phyloP scores from a whole-genome alignment of 179 eudicot species.

The Spergularia azorica region DNA sequence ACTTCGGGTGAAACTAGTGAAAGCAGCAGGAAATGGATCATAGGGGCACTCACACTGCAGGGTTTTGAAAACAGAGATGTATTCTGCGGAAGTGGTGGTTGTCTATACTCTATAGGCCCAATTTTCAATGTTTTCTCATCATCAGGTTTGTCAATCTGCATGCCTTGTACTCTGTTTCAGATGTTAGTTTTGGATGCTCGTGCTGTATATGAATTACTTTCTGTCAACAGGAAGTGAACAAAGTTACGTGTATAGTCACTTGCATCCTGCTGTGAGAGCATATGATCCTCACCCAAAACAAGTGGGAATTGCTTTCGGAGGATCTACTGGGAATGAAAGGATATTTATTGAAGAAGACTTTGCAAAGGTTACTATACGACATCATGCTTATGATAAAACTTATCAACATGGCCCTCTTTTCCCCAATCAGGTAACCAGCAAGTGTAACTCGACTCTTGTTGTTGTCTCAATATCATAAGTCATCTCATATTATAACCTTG shows the following conservation, averaged over 20 bases:
- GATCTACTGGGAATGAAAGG: conserved; percentile 72
- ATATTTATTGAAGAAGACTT: conserved; percentile 82
- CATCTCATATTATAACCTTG: not conserved
- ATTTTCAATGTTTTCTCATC: conserved; percentile 57
- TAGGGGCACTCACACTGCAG: conserved; percentile 71
- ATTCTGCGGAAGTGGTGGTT: conserved; percentile 83
- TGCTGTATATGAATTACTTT: conserved; percentile 15
- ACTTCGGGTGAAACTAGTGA: conserved; percentile 41
- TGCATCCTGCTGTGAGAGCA: conserved; percentile 64
- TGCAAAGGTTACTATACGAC: conserved; percentile 65
- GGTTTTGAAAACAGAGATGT: conserved; percentile 72
- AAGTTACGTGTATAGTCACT: conserved; percentile 81
- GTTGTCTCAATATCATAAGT: not conserved
- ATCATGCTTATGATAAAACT: conserved; percentile 86
- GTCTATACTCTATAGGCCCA: conserved; percentile 73
- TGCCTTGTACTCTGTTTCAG: not conserved
- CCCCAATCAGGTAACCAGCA: conserved; percentile 59
- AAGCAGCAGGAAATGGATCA: conserved; percentile 56
- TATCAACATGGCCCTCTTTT: conserved; percentile 79
- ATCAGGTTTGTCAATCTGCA: conserved; percentile 46
- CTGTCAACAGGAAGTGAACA: conserved; percentile 69
- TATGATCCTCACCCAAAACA: conserved; percentile 84
- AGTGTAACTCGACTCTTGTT: no score
- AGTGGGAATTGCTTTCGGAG: conserved; percentile 84
- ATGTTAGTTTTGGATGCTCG: not conserved